These are phyloP conservation scores for Heterobasidion annosum DNA, from an alignment of 1,284 basidiomycete species.

Conservation along the genomic window DNA sequence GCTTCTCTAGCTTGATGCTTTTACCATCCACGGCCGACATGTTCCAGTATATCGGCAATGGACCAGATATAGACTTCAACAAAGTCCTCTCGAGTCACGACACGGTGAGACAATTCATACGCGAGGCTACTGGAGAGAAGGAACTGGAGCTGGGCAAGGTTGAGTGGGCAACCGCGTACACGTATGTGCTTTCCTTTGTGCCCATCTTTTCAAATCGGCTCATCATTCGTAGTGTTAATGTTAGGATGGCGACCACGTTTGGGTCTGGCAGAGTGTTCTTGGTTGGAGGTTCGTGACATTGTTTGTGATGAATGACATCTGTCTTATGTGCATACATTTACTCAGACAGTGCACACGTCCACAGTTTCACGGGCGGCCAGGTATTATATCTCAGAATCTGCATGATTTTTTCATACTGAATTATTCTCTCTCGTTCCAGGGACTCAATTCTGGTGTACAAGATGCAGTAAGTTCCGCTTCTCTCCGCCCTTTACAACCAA, in stretches of 20 bases:
- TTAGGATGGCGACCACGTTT: constrained; percentile 28
- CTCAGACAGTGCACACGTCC: constrained; percentile 19
- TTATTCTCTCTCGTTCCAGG: constrained; percentile 2
- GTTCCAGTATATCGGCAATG: background rate
- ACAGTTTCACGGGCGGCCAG: constrained; percentile 21
- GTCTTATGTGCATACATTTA: too few species aligned
- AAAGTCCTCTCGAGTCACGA: background rate
- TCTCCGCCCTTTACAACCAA: background rate
- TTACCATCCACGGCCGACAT: too few species aligned
- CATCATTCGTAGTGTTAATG: constrained; percentile 20
- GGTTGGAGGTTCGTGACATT: constrained; percentile 22
- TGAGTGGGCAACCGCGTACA: background rate
- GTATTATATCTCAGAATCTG: background rate
- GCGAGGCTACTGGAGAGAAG: background rate
- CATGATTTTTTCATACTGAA: background rate
- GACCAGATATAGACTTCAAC: background rate
- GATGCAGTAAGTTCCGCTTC: constrained; percentile 13
- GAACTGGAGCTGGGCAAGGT: background rate
- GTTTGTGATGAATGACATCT: background rate
- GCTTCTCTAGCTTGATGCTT: too few species aligned
- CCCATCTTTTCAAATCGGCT: too few species aligned
- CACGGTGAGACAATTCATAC: constrained; percentile 7
- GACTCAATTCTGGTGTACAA: constrained; percentile 17
- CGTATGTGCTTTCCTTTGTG: too few species aligned
- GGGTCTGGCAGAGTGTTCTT: constrained; percentile 24